These are phyloP conservation scores for Tulasnella sp. DNA, from an alignment of 768 basidiomycete species.

Conservation along the genomic window DNA sequence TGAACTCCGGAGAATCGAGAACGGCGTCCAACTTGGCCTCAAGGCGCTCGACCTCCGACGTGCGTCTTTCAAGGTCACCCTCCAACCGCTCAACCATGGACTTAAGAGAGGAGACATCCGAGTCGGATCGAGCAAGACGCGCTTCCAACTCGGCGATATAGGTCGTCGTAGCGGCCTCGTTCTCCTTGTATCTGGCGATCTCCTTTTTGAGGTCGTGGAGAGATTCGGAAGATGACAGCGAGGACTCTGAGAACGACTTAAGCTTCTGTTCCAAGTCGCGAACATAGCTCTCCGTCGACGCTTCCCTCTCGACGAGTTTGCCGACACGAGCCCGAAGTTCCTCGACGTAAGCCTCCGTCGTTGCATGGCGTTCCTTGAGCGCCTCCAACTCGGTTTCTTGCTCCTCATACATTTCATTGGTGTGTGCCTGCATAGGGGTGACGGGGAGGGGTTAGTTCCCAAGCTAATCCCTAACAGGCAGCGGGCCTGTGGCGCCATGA, in stretches of 20 bases:
- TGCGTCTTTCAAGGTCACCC: constrained; percentile 66
- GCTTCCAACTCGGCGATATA: constrained; percentile 87
- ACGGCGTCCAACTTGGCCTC: constrained; percentile 68
- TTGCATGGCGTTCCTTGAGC: constrained; percentile 64
- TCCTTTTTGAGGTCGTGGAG: constrained; percentile 82
- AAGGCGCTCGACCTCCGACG: constrained; percentile 64
- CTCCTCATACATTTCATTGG: constrained; percentile 90
- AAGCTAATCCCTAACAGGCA: constrained; percentile 4
- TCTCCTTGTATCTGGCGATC: constrained; percentile 69
- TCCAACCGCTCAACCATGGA: constrained; percentile 74
- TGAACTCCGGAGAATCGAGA: not conserved
- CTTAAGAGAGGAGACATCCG: constrained; percentile 65
- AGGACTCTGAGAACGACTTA: constrained; percentile 76
- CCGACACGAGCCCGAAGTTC: constrained; percentile 75
- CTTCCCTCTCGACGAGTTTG: constrained; percentile 83
- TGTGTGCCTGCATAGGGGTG: constrained; percentile 50
- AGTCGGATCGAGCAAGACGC: constrained; percentile 72
- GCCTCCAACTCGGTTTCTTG: constrained; percentile 75
- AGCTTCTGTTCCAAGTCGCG: constrained; percentile 91
- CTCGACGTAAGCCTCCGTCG: constrained; percentile 81
- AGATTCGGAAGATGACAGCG: constrained; percentile 69
- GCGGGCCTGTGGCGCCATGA: not conserved
- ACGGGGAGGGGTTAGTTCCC: not conserved
- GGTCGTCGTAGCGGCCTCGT: constrained; percentile 63
- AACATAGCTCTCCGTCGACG: constrained; percentile 92